These are phyloP conservation scores for Populus deltoides DNA, from an alignment of 345 rosid genomes.

Conservation along the genomic window DNA sequence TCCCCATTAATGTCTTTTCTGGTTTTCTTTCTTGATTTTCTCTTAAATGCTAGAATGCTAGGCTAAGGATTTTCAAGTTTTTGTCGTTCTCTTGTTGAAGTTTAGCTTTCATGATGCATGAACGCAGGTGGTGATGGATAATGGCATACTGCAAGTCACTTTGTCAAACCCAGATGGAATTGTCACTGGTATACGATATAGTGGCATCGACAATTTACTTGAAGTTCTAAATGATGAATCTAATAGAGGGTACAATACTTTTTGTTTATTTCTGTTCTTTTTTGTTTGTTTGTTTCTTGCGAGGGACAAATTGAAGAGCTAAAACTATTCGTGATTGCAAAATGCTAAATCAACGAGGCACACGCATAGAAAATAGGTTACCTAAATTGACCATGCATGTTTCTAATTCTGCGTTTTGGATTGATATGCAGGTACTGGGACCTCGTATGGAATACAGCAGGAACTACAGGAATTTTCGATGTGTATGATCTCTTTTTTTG, in stretches of 20 bases:
- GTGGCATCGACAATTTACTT: slow-evolving; percentile 76
- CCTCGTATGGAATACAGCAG: slow-evolving; percentile 43
- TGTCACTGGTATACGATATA: slow-evolving; percentile 61
- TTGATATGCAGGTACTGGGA: slow-evolving; percentile 49
- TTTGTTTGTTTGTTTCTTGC: background rate
- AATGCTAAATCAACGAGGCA: no score
- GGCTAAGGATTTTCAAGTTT: background rate
- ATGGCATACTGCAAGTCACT: slow-evolving; percentile 67
- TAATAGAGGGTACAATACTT: slow-evolving; percentile 64
- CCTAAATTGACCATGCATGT: background rate
- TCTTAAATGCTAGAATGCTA: background rate
- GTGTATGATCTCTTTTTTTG: slow-evolving; percentile 41
- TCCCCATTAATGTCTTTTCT: background rate
- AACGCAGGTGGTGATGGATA: slow-evolving; percentile 75
- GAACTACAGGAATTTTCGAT: slow-evolving; percentile 64
- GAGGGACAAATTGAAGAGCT: background rate
- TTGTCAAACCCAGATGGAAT: slow-evolving; percentile 77
- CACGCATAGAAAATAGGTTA: no score
- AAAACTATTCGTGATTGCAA: no score
- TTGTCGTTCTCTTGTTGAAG: background rate
- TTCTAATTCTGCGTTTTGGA: background rate
- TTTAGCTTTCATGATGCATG: background rate
- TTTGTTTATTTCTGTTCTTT: background rate
- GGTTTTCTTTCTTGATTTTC: no score
- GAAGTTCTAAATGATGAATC: slow-evolving; percentile 76